phyloP scores from a whole-genome alignment of 306 rosid species.

The Urtica urens region DNA sequence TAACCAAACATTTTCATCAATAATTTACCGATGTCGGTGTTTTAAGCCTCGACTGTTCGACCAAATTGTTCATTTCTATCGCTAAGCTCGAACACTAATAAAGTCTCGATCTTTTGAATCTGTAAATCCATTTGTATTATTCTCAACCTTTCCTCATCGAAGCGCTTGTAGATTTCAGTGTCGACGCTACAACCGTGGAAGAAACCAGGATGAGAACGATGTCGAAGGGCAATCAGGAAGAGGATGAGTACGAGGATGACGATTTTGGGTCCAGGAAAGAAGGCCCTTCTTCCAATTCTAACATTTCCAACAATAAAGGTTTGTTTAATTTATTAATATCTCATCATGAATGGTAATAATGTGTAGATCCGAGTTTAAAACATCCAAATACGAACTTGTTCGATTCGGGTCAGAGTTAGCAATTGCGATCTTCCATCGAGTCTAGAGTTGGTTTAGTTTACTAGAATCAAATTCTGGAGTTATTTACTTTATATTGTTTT shows the following conservation, averaged over 20 bases:
- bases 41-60: no score
- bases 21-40: no score
- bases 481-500: background rate
- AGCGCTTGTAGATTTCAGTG: constrained; percentile 11
- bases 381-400: constrained; percentile 13
- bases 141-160: constrained; percentile 11
- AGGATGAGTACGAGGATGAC: constrained; percentile 84
- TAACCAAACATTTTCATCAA: no score
- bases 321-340: constrained; percentile 4
- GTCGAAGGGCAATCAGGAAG: constrained; percentile 63
- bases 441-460: background rate
- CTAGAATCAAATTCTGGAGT: background rate
- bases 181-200: constrained; percentile 8
- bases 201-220: constrained; percentile 53
- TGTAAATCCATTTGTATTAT: background rate
- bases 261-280: constrained; percentile 57
- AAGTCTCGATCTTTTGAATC: background rate
- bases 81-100: background rate
- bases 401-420: background rate
- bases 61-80: background rate
- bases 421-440: no score
- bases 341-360: no score
- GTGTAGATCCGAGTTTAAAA: constrained; percentile 35
- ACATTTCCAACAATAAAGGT: constrained; percentile 55
- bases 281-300: constrained; percentile 54